Percentiles rank a stretch among this genome's conserved stretches.
phyloP scores from a whole-genome alignment of 768 basidiomycete species.

The Lactifluus volemus region DNA sequence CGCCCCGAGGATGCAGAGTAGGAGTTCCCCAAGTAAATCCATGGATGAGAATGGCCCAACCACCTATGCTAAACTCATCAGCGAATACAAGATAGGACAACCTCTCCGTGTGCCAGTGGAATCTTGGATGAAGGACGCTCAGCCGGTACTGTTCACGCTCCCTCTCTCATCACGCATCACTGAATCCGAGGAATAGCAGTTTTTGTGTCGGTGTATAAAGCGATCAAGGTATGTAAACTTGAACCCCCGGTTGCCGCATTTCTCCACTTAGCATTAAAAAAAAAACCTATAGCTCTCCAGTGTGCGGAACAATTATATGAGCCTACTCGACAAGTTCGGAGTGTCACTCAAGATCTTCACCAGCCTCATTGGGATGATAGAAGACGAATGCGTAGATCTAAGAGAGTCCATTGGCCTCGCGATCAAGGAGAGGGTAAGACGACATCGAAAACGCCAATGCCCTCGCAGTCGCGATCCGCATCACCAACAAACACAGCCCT shows the following conservation, averaged over 20 bases:
- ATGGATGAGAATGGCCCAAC: conserved; percentile 27
- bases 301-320: neutral
- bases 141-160: conserved; percentile 2
- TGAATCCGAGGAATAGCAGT: neutral
- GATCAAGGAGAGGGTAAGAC: neutral
- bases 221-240: conserved; percentile 15
- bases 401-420: neutral
- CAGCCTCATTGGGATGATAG: conserved; percentile 1
- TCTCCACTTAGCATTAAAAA: neutral
- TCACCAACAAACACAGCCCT: conserved; percentile 17
- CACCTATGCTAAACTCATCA: conserved; percentile 5
- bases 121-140: conserved; percentile 14
- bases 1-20: neutral
- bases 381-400: conserved; percentile 3
- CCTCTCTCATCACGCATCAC: neutral
- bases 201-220: conserved; percentile 16
- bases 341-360: neutral
- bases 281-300: neutral
- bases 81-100: conserved; percentile 10
- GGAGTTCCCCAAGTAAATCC: neutral
- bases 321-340: neutral
- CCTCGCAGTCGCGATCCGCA: conserved; percentile 2
- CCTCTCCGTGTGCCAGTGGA: conserved; percentile 10
- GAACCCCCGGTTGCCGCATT: neutral
- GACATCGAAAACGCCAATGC: neutral